Conservation (phyloP, 306 rosid genomes). For the Trichosanthes cucumerina region DNA sequence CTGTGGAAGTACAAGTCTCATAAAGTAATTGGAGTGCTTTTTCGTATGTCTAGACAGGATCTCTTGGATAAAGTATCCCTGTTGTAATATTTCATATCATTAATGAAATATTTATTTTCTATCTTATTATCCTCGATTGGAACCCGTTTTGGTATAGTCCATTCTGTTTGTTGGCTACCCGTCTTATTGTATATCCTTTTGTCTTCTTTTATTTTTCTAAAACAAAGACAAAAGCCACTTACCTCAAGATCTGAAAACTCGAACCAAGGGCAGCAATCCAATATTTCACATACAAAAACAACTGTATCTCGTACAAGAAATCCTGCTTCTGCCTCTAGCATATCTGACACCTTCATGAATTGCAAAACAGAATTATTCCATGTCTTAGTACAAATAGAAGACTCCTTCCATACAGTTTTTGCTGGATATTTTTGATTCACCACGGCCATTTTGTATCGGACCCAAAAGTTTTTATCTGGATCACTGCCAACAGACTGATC, state of each 20-base stretch:
- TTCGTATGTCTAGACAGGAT: neutral
- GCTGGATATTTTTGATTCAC: constrained; percentile 88
- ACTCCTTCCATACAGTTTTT: constrained; percentile 98
- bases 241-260: constrained; percentile 99
- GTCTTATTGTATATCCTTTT: neutral
- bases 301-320: constrained; percentile 91
- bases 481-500: constrained; percentile 93
- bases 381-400: constrained; percentile 95
- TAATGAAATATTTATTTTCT: neutral
- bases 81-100: neutral
- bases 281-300: constrained; percentile 93
- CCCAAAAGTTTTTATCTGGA: constrained; percentile 98
- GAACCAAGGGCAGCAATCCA: constrained; percentile 99
- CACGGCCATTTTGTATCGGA: constrained; percentile 93
- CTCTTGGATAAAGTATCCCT: neutral
- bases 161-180: neutral
- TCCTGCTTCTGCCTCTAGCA: constrained; percentile 95
- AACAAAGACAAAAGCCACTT: constrained; percentile 24
- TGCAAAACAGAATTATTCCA: constrained; percentile 99
- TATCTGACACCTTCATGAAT: constrained; percentile 98
- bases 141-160: neutral
- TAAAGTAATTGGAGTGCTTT: neutral
- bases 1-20: neutral
- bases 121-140: neutral
- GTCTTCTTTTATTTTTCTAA: neutral